Base-by-base conservation (phyloP, 306 rosid species). In the Rosa chinensis region DNA sequence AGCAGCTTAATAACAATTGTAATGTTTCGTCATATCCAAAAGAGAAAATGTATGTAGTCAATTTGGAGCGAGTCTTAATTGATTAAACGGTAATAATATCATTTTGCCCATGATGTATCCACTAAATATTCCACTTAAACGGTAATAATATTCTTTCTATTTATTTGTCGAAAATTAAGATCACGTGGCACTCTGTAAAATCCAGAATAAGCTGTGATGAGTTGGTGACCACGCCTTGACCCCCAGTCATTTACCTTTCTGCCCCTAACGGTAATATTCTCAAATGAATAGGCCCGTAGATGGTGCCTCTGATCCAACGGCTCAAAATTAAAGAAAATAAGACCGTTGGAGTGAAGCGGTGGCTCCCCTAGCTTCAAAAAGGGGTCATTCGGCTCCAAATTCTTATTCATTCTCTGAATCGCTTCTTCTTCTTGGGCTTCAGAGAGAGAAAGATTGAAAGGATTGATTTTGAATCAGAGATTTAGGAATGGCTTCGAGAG, bases 321-420 rank as follows among this genome's bases (percentile, higher is more conserved):
- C 76, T 32, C 23, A 6, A 2, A 88, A 63, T 45, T 32, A 8
- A 4, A 14, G 35, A 66, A 58, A 75, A 83, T 73, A 68, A 66
- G 94, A 94, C 97, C 97, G 98, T 94, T 94, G 61, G 48, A 25
- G 77, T 16, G 90, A 84, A 84, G 78, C 84, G 88, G 71, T 74
- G 86, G 79, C 62, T 80, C 90, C 66, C 39, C 39, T 77, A 78
- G 77, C 90, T 89, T 87, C 86, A 89, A 76, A 92, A 85, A 80
- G 77, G 66, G 49, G 73, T 11, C 35, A 42, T 84, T 35, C 42
- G 59, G 76, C 78, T 74, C 32, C 81, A 72, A 16, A 72, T 50
- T 77, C 84, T 28, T 80, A 66, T 37, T 37, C 72, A 73, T 70
- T 80, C 73, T 79, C 44, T 17, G 71, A 37, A 76, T n/a, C 72